phyloP scores from a whole-genome alignment of 139 green algal species.

The Nannochloris sp. region DNA sequence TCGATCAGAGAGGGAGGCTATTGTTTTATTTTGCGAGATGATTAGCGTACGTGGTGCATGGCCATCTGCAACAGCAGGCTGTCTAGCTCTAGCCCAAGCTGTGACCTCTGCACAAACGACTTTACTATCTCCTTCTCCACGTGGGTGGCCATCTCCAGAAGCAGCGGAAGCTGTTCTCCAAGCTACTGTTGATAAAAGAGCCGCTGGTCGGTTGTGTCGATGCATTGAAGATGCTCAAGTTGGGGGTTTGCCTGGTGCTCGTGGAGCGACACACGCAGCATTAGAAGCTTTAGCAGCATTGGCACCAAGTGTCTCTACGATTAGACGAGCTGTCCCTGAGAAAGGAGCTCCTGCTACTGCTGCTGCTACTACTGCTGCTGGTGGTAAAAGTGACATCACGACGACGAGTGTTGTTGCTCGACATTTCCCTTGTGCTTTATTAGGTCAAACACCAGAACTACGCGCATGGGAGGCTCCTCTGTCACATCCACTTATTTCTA shows the following conservation, averaged over 20 bases:
- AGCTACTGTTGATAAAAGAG: slow-evolving; percentile 9
- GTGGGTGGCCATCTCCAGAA: neutral
- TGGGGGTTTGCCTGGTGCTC: slow-evolving; percentile 1
- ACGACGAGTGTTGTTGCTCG: too few relatives aligned
- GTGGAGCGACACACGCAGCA: neutral
- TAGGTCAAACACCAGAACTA: neutral
- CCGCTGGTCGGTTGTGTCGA: slow-evolving; percentile 35
- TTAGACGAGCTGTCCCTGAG: neutral
- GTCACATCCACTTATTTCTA: neutral
- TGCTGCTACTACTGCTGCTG: too few relatives aligned
- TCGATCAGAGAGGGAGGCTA: slow-evolving; percentile 6
- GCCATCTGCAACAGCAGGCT: slow-evolving; percentile 4
- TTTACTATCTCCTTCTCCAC: slow-evolving; percentile 3
- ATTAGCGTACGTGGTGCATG: slow-evolving; percentile 19
- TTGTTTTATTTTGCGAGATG: slow-evolving; percentile 23
- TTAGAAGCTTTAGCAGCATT: neutral
- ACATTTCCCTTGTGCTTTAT: neutral
- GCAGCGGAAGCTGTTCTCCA: neutral
- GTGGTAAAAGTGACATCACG: too few relatives aligned
- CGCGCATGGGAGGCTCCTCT: neutral
- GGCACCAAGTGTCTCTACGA: neutral
- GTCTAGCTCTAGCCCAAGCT: slow-evolving; percentile 4
- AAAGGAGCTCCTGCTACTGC: neutral
- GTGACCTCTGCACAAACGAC: neutral
- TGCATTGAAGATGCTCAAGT: slow-evolving; percentile 36